These are phyloP conservation scores for Scenedesmus sp. DNA, from an alignment of 163 green algal species.

Conservation along the genomic window DNA sequence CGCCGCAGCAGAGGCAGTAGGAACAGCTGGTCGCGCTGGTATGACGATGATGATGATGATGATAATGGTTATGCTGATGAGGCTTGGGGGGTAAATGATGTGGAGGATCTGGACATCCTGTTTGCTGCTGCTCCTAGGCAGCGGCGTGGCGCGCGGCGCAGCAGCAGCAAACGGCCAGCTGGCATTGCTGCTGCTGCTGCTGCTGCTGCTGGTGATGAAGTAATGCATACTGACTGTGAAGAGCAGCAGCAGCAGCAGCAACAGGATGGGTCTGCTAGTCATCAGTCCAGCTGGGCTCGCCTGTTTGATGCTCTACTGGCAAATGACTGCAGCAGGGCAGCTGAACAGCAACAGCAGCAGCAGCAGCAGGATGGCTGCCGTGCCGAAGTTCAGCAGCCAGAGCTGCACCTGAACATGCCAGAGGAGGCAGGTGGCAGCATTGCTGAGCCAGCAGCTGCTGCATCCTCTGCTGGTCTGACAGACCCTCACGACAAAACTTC, in stretches of 20 bases:
- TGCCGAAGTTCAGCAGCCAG: not conserved
- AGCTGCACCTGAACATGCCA: not conserved
- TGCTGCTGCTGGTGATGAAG: not conserved
- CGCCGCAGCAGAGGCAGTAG: constrained; percentile 11
- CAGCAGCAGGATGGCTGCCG: not conserved
- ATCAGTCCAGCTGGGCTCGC: not conserved
- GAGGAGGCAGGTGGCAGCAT: not conserved
- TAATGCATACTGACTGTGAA: not conserved
- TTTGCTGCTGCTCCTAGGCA: constrained; percentile 36
- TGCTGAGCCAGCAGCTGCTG: not conserved
- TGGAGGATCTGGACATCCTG: constrained; percentile 36
- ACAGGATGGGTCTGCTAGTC: not conserved
- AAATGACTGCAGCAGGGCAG: not conserved
- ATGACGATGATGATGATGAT: not conserved
- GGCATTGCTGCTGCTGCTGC: not conserved
- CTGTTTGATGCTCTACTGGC: not conserved
- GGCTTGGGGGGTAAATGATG: constrained; percentile 15
- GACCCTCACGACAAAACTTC: not conserved
- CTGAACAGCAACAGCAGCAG: constrained; percentile 3
- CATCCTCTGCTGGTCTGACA: not conserved
- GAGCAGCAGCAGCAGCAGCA: not conserved
- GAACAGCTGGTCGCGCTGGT: not conserved
- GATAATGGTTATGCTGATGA: constrained; percentile 17
- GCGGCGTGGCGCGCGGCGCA: not conserved
- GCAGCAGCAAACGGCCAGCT: not conserved